Evolutionary conservation across 768 basidiomycete species (phyloP).

Genomic region (Leccinellum rugosiceps): DNA sequence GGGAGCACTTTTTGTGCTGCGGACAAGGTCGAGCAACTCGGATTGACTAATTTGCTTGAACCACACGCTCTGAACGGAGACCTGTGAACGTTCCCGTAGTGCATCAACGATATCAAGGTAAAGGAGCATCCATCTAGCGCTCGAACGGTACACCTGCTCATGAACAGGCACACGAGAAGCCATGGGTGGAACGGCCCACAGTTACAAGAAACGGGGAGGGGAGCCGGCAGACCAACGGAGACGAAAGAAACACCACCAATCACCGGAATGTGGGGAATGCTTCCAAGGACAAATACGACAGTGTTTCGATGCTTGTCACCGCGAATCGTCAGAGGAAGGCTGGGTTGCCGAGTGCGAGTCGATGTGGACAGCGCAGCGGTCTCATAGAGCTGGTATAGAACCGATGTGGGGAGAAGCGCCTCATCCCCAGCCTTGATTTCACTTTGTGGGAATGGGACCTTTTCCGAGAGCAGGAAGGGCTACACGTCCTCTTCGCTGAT

Average conservation of each 20-base stretch:
- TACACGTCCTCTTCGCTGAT: conserved; percentile 57
- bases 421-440: conserved; percentile 26
- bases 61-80: conserved; percentile 58
- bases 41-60: conserved; percentile 44
- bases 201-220: conserved; percentile 52
- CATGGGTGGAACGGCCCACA: conserved; percentile 57
- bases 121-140: conserved; percentile 83
- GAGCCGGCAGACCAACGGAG: conserved; percentile 64
- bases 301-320: conserved; percentile 59
- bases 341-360: conserved; percentile 56
- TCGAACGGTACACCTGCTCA: conserved; percentile 74
- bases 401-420: conserved; percentile 8
- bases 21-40: conserved; percentile 54
- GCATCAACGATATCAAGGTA: conserved; percentile 79
- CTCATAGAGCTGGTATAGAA: conserved; percentile 60
- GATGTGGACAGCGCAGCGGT: conserved; percentile 64
- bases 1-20: conserved; percentile 37
- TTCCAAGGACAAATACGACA: conserved; percentile 70
- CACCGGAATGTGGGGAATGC: conserved; percentile 37
- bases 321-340: conserved; percentile 49
- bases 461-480: conserved; percentile 55
- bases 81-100: conserved; percentile 56
- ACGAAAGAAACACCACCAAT: conserved; percentile 63
- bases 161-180: conserved; percentile 71
- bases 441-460: conserved; percentile 25